Base-by-base conservation (phyloP, 2,329 filamentous ascomycete genomes). In the Penicillium hesseltinei region DNA sequence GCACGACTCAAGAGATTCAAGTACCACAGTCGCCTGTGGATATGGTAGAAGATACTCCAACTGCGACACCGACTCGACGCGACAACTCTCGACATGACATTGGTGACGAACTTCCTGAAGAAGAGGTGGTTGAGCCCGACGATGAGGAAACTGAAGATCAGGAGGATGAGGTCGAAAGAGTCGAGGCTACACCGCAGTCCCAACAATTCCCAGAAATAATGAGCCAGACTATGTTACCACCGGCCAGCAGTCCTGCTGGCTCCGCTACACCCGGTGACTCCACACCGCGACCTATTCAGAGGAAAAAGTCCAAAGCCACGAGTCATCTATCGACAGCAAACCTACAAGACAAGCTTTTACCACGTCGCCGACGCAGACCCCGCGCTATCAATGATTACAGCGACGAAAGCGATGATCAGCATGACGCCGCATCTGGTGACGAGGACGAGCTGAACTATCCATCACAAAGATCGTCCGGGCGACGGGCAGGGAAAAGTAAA, bases 391-490 rank as follows among this genome's bases (percentile, higher is more conserved):
- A 56, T 15, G 59, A 64, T 50, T 59, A 62, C 7, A 67, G 63
- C 42, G 66, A 71, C 47, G 66, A 69, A 15, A 69, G 68, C 40
- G 69, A 70, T 44, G 61, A 66, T 49, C 66, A 62, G 50, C 54
- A 64, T 21, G 48, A 60, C 31, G 57, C 58, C 25, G 55, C 59
- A 35, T 67, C 63, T 27, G 61, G 66, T 7, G 73, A 75, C 51
- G 72, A 76, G 17, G 74, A 77, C 55, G 74, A 77, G 57, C 62
- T 76, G 43, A 71, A 64, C 44, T 71, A 69, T 51, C 67, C 67
- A 21, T 42, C 63, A 39, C 63, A 61, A 33, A 59, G 60, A 47
- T 36, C 58, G 40, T 25, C 31, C 11, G 36, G 40, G 17, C 65
- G 60, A 47, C 62, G 63, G 39, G 66, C 60, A 29, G 54, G 51